Conservation (phyloP, 108 stramenopile species). For the Stephanodiscus minutulus region DNA sequence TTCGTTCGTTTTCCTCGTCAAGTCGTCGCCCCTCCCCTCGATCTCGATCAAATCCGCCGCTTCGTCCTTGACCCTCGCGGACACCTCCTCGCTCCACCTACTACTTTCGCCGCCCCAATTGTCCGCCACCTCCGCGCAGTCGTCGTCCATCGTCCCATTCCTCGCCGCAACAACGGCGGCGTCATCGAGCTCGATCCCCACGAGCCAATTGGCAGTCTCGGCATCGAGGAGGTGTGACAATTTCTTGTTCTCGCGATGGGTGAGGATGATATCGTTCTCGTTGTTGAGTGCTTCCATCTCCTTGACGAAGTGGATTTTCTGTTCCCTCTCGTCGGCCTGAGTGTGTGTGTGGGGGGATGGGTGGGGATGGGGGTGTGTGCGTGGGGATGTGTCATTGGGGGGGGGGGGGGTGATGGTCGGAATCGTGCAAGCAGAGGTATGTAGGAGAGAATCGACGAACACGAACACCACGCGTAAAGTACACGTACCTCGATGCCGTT, state of each 20-base stretch:
- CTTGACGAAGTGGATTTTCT: conserved; percentile 41
- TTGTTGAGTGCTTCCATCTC: conserved; percentile 47
- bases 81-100: conserved; percentile 19
- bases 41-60: conserved; percentile 21
- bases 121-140: conserved; percentile 4
- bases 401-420: neutral
- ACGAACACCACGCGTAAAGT: no score
- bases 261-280: conserved; percentile 33
- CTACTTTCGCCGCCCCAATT: conserved; percentile 5
- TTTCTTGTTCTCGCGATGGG: conserved; percentile 26
- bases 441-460: conserved; percentile 5
- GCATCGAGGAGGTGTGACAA: conserved; percentile 20
- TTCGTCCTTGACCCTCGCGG: conserved; percentile 15
- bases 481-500: conserved; percentile 30
- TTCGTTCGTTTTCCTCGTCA: conserved; percentile 21
- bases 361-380: neutral
- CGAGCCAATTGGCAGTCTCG: conserved; percentile 34
- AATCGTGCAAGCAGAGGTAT: neutral
- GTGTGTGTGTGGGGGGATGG: neutral
- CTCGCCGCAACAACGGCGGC: neutral
- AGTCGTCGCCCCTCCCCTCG: conserved; percentile 5
- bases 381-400: neutral
- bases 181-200: conserved; percentile 20
- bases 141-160: conserved; percentile 7
- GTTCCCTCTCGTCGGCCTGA: conserved; percentile 27